Base-by-base conservation (phyloP, 139 green algal species). In the Trebouxia sp. region DNA sequence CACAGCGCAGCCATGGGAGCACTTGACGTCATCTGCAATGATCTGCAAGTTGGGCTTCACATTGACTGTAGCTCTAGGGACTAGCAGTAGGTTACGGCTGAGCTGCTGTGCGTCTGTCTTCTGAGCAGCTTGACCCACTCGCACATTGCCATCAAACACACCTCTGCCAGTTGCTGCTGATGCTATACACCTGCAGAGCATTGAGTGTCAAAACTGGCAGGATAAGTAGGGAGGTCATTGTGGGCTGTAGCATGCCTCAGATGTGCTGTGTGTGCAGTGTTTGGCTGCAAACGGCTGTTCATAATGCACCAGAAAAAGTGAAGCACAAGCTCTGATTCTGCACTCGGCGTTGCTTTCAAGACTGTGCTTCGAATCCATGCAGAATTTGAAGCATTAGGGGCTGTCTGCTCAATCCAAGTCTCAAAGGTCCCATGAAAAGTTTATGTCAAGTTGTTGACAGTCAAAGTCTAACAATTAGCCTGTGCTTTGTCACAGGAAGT, bases 1-100 rank as follows among this genome's bases (percentile, higher is more conserved):
- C n/a, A 99, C 91, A 0, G 97, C 88, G 74, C 92, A 97, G 58
- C 97, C 97, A 87, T 99, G 97, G 6, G 97, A 98, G 93, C 96
- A 99, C 88, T 97, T 97, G 22, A 99, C 97, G 85, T 99, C 96
- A 83, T 99, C 97, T 6, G 97, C 97, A 26, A 99, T 89, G 84
- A 99, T 99, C 89, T 96, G 92, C 70, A 99, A 88, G 88, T 99
- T 99, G 66, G 97, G 97, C 89, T 98, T 98, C 6, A 98, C 94
- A 81, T 99, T 98, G 62, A 99, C 93, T 38, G 94, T 98, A 9
- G 95, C 97, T n/a, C 91, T 88, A 1, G 94, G 93, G 26, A 91
- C 92, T 30, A 99, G 88, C 82, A 99, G 91, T 80, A 99, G 91
- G 85, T 97, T 98, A 55, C 97, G 89, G 67, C 86, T 94, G 28